Conservation (phyloP, 2,329 filamentous ascomycete genomes). For the Hypoxylon sp. region DNA sequence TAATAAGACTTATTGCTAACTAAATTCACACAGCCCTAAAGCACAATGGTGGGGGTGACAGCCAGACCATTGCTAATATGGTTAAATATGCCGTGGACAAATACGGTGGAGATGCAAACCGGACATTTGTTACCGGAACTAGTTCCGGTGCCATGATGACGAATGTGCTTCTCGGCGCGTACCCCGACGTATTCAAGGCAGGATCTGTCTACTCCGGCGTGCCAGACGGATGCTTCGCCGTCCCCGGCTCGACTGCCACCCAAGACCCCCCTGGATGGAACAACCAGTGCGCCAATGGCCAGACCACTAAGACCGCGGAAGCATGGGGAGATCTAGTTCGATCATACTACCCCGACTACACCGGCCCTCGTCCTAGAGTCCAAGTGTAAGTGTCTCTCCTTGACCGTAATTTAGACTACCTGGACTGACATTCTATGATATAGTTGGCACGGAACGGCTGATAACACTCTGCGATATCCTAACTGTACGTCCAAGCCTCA, state of each 20-base stretch:
- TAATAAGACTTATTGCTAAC: constrained; percentile 3
- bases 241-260: constrained; percentile 57
- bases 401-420: background rate
- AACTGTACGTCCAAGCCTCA: constrained; percentile 53
- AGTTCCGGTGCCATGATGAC: constrained; percentile 56
- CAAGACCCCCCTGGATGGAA: constrained; percentile 65
- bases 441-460: constrained; percentile 63
- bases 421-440: constrained; percentile 6
- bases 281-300: constrained; percentile 67
- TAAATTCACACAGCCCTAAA: constrained; percentile 47
- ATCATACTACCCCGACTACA: constrained; percentile 68
- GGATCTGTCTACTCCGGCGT: constrained; percentile 64
- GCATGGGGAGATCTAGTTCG: constrained; percentile 61
- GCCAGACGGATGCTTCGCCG: constrained; percentile 57
- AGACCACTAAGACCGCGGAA: constrained; percentile 59
- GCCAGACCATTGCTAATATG: constrained; percentile 59
- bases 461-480: constrained; percentile 57
- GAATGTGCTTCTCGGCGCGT: constrained; percentile 62
- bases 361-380: constrained; percentile 59
- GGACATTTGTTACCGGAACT: constrained; percentile 51
- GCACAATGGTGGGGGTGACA: constrained; percentile 59
- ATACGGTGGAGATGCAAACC: constrained; percentile 54
- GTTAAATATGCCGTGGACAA: constrained; percentile 55
- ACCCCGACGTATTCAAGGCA: constrained; percentile 64
- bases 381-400: constrained; percentile 51